phyloP scores from a whole-genome alignment of 1,284 basidiomycete genomes.

The Leucoagaricus sp. region DNA sequence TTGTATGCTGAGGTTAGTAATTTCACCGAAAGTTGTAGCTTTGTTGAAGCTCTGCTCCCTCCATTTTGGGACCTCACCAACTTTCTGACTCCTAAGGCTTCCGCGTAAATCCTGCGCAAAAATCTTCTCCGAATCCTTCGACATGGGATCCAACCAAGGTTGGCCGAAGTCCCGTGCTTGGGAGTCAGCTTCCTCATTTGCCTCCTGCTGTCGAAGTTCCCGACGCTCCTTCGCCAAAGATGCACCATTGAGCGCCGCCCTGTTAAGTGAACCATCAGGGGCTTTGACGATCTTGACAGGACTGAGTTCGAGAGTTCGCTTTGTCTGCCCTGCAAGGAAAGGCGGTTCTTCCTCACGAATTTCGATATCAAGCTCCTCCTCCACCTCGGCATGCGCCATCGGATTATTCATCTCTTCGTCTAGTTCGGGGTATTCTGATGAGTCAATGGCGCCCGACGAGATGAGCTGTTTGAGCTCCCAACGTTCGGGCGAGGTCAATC shows the following conservation, averaged over 20 bases:
- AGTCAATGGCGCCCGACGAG: conserved; percentile 89
- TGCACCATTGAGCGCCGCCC: conserved; percentile 93
- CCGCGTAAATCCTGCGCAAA: conserved; percentile 96
- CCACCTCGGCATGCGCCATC: conserved; percentile 81
- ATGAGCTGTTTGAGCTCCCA: conserved; percentile 99
- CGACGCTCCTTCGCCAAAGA: conserved; percentile 93
- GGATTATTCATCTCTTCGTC: conserved; percentile 88
- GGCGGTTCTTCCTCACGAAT: conserved; percentile 96
- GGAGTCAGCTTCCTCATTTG: conserved; percentile 92
- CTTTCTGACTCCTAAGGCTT: conserved; percentile 80
- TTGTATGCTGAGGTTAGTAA: conserved; percentile 88
- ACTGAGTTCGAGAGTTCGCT: conserved; percentile 91
- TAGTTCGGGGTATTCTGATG: conserved; percentile 95
- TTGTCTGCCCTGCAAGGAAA: conserved; percentile 96
- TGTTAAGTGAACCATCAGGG: conserved; percentile 92
- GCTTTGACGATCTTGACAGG: conserved; percentile 98
- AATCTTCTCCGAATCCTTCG: conserved; percentile 79
- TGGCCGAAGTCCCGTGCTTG: conserved; percentile 92
- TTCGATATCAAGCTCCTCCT: conserved; percentile 97
- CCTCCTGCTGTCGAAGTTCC: conserved; percentile 93
- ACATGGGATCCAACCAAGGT: conserved; percentile 99
- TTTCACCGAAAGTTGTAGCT: conserved; percentile 94
- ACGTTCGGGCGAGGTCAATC: conserved; percentile 94
- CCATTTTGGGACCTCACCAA: conserved; percentile 87
- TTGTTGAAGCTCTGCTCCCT: conserved; percentile 94